phyloP scores from a whole-genome alignment of 257 asterid genomes.

The Rauvolfia tetraphylla region DNA sequence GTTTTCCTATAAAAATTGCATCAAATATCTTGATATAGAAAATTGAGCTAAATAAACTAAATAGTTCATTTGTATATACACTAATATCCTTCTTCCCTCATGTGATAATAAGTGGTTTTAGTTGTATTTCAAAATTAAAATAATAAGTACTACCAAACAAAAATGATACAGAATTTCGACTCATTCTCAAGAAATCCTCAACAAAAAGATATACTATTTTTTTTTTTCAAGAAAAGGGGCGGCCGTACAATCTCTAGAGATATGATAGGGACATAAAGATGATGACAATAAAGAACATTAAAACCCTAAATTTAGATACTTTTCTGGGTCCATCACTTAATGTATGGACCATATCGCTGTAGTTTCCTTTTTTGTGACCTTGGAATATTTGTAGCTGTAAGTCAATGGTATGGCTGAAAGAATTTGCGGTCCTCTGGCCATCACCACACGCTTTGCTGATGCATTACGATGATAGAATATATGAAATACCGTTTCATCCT shows the following conservation, averaged over 20 bases:
- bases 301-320: neutral
- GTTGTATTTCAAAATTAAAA: neutral
- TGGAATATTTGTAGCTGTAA: neutral
- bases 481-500: neutral
- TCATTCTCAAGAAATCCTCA: neutral
- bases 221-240: too few relatives aligned
- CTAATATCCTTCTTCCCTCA: too few relatives aligned
- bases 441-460: slow-evolving; percentile 5
- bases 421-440: neutral
- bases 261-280: neutral
- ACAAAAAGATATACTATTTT: too few relatives aligned
- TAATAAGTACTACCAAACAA: neutral
- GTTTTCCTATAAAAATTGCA: too few relatives aligned
- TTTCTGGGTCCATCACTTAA: neutral
- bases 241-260: neutral
- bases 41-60: too few relatives aligned
- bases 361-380: neutral
- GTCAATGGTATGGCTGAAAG: neutral
- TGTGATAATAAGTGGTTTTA: neutral
- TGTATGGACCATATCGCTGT: slow-evolving; percentile 2
- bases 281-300: neutral
- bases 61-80: too few relatives aligned
- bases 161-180: neutral
- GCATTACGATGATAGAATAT: too few relatives aligned
- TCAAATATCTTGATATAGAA: too few relatives aligned